Conservation (phyloP, 352 stramenopile genomes). For the Phytophthora sojae region DNA sequence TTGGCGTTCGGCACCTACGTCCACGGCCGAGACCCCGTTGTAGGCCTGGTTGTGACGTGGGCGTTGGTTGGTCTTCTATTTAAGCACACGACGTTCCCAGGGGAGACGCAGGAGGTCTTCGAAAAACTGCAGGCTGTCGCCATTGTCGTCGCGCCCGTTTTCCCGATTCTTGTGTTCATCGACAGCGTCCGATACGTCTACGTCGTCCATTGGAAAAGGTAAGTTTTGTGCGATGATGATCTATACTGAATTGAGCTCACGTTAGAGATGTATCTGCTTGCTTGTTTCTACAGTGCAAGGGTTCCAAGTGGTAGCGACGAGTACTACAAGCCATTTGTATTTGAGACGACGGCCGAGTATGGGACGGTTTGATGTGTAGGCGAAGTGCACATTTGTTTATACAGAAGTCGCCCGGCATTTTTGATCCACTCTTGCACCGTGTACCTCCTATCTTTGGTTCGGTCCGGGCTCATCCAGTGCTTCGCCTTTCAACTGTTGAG, state of each 20-base stretch:
- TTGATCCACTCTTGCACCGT: slow-evolving; percentile 27
- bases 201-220: slow-evolving; percentile 60
- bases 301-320: slow-evolving; percentile 39
- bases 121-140: slow-evolving; percentile 59
- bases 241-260: too few relatives aligned
- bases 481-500: too few relatives aligned
- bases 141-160: slow-evolving; percentile 52
- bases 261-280: too few relatives aligned
- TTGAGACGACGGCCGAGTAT: slow-evolving; percentile 61
- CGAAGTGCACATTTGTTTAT: slow-evolving; percentile 29
- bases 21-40: slow-evolving; percentile 56
- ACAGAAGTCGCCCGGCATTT: slow-evolving; percentile 21
- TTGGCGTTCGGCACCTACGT: slow-evolving; percentile 58
- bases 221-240: slow-evolving; percentile 9
- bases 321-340: slow-evolving; percentile 58
- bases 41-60: slow-evolving; percentile 61
- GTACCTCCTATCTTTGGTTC: neutral
- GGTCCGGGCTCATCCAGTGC: too few relatives aligned
- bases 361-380: slow-evolving; percentile 54
- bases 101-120: slow-evolving; percentile 49
- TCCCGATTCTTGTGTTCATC: slow-evolving; percentile 53
- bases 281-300: slow-evolving; percentile 10
- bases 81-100: slow-evolving; percentile 50
- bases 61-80: slow-evolving; percentile 47
- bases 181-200: slow-evolving; percentile 56